Evolutionary conservation across 441 rosid genomes (phyloP).

Genomic region (Aquilaria agallochum): DNA sequence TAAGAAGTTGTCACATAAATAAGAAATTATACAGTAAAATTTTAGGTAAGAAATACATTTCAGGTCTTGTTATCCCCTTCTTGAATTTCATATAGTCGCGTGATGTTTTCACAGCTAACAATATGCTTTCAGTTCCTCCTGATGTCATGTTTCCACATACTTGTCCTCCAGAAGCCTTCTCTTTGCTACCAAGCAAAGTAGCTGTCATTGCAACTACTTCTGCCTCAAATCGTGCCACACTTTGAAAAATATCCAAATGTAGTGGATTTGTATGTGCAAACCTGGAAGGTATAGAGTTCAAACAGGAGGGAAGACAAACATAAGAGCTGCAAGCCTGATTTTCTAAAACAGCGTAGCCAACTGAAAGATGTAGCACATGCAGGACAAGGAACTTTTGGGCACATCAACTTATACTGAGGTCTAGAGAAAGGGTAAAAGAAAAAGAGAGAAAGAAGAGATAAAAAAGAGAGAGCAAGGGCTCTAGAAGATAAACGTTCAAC

Average conservation of each 20-base stretch:
- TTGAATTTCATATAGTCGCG: slow-evolving; percentile 91
- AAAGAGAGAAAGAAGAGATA: no score
- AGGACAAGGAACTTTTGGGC: no score
- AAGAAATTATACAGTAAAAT: slow-evolving; percentile 5
- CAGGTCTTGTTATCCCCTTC: slow-evolving; percentile 86
- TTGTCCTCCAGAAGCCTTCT: slow-evolving; percentile 72
- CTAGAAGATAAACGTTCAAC: no score
- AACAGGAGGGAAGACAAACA: background rate
- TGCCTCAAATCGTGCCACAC: slow-evolving; percentile 83
- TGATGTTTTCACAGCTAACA: slow-evolving; percentile 88
- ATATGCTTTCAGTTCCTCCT: slow-evolving; percentile 95
- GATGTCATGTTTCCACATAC: slow-evolving; percentile 99
- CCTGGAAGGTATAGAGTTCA: slow-evolving; percentile 44
- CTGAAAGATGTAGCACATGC: no score
- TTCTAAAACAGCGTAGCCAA: background rate
- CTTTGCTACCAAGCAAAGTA: slow-evolving; percentile 74
- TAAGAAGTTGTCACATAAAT: slow-evolving; percentile 9
- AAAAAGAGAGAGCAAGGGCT: no score
- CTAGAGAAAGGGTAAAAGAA: no score
- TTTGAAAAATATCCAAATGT: slow-evolving; percentile 85
- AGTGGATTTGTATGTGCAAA: slow-evolving; percentile 97
- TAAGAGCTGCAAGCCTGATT: slow-evolving; percentile 1
- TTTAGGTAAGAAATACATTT: slow-evolving; percentile 47
- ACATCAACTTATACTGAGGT: no score
- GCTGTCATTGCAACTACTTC: slow-evolving; percentile 98